Conservation (phyloP, 2,329 filamentous ascomycete genomes). For the Cytospora piceae region DNA sequence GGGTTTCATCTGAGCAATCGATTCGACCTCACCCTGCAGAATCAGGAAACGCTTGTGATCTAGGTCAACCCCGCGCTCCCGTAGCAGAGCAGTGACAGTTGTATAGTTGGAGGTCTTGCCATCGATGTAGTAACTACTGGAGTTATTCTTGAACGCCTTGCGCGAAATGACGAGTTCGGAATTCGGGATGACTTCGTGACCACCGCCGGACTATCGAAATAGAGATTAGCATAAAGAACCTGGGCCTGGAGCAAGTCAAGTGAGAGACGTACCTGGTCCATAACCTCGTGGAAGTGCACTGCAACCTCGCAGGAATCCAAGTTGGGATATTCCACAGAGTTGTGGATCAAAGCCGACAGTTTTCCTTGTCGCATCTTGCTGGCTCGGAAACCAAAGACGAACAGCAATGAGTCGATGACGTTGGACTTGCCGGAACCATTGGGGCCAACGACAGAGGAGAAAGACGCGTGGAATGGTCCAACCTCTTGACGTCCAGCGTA, state of each 20-base stretch:
- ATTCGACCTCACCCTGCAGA: constrained; percentile 95
- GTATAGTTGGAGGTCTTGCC: constrained; percentile 89
- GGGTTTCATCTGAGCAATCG: constrained; percentile 98
- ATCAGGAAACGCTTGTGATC: constrained; percentile 99
- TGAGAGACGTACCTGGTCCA: constrained; percentile 67
- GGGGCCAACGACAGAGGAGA: constrained; percentile 95
- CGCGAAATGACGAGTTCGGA: constrained; percentile 88
- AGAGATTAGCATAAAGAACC: constrained; percentile 36
- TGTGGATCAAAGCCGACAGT: constrained; percentile 96
- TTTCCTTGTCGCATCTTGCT: constrained; percentile 99
- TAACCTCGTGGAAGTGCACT: constrained; percentile 94
- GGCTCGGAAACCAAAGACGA: constrained; percentile 98
- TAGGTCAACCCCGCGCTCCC: constrained; percentile 87
- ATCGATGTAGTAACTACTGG: constrained; percentile 98
- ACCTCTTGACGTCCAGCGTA: constrained; percentile 95
- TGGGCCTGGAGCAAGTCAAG: not conserved
- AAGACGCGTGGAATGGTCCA: constrained; percentile 94
- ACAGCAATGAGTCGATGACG: constrained; percentile 95
- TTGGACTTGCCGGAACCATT: constrained; percentile 99
- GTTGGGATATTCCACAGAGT: constrained; percentile 84
- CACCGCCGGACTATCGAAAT: constrained; percentile 64
- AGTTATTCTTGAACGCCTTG: constrained; percentile 95
- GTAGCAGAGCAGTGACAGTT: constrained; percentile 82
- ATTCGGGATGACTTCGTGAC: constrained; percentile 76
- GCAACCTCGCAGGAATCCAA: constrained; percentile 93